phyloP scores from a whole-genome alignment of 805 yeast genomes.

The Cyberlindnera japonica region DNA sequence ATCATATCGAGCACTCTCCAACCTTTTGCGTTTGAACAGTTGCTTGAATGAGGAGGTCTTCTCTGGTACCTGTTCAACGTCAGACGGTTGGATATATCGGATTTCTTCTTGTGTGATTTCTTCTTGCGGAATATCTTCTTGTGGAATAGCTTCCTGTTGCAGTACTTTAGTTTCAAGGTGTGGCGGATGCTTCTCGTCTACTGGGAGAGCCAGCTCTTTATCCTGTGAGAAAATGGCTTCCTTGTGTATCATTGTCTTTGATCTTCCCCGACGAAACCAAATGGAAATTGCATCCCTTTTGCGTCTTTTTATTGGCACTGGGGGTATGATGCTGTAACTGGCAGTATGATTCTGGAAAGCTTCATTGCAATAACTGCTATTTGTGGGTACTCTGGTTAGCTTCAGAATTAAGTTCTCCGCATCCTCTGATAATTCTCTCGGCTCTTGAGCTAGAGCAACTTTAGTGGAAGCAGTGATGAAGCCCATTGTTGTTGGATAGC shows the following conservation, averaged over 20 bases:
- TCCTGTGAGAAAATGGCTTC: too few species aligned
- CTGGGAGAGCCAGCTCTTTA: too few species aligned
- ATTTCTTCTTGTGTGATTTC: not conserved
- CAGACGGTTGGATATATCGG: not conserved
- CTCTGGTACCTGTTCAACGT: not conserved
- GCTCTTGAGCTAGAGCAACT: not conserved
- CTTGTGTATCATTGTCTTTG: not conserved
- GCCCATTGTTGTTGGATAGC: conserved; percentile 5
- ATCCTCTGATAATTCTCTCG: not conserved
- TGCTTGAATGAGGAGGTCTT: conserved; percentile 5
- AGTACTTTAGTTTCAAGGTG: too few species aligned
- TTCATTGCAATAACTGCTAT: not conserved
- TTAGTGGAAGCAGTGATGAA: not conserved
- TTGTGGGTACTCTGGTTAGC: not conserved
- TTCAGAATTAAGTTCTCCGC: not conserved
- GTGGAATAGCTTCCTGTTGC: too few species aligned
- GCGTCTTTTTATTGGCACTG: not conserved
- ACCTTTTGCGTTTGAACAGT: conserved; percentile 6
- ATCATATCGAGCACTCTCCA: conserved; percentile 4
- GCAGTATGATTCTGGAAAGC: not conserved
- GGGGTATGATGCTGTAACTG: not conserved
- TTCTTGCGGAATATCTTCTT: not conserved
- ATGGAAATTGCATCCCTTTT: not conserved
- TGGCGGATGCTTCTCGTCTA: too few species aligned
- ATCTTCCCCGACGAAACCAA: conserved; percentile 1